Conservation (phyloP, 169 alveolate species). For the Amoebophrya sp. region DNA sequence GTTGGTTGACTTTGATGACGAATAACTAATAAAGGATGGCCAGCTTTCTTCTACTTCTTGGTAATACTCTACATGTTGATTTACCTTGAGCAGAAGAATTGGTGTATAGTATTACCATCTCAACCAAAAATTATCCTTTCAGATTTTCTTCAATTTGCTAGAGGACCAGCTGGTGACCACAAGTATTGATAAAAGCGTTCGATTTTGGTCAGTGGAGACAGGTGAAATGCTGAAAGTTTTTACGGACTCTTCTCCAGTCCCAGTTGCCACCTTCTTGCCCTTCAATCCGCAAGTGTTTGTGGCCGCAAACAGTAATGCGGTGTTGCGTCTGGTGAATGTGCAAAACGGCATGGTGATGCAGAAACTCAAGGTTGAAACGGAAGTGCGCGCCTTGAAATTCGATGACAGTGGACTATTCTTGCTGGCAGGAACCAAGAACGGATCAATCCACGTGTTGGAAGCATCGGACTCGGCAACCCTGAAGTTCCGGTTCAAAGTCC, state of each 20-base stretch:
- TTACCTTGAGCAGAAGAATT: too few species aligned
- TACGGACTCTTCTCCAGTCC: constrained; percentile 42
- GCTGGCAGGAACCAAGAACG: constrained; percentile 47
- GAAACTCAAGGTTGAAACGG: constrained; percentile 53
- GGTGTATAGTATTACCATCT: too few species aligned
- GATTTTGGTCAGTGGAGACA: constrained; percentile 52
- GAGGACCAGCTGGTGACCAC: constrained; percentile 55
- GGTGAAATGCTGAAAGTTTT: constrained; percentile 52
- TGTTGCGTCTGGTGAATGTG: constrained; percentile 53
- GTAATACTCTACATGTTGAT: too few species aligned
- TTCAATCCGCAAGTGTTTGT: constrained; percentile 50
- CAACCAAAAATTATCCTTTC: too few species aligned
- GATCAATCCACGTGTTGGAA: constrained; percentile 36
- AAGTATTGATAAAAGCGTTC: constrained; percentile 52
- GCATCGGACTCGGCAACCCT: constrained; percentile 48
- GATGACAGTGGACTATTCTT: constrained; percentile 56
- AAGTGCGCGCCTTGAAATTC: constrained; percentile 52
- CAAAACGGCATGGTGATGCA: constrained; percentile 52
- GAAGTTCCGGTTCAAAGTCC: constrained; percentile 48
- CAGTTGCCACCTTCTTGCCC: constrained; percentile 47
- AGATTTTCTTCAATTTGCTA: constrained; percentile 50
- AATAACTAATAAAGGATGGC: too few species aligned
- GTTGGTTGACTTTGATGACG: too few species aligned
- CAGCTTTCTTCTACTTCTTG: too few species aligned
- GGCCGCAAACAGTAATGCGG: constrained; percentile 54